Evolutionary conservation across 2,329 filamentous ascomycete species (phyloP).

Genomic region (Ophiostoma ips): DNA sequence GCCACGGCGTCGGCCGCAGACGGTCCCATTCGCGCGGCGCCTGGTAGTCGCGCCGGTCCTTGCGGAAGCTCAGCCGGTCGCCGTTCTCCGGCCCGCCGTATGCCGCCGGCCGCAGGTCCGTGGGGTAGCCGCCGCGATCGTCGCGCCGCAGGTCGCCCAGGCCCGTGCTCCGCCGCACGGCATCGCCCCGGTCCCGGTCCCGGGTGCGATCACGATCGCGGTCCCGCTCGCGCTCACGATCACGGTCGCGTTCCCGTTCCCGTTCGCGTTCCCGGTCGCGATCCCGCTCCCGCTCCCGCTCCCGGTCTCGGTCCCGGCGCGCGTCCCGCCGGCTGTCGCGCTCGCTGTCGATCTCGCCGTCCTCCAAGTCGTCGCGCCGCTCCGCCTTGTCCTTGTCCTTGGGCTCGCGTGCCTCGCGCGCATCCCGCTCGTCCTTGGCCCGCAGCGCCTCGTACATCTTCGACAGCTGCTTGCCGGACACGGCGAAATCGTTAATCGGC

Average conservation of each 20-base stretch:
- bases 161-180: constrained; percentile 18
- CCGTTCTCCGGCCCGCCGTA: constrained; percentile 9
- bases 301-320: constrained; percentile 16
- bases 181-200: constrained; percentile 15
- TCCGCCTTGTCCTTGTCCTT: constrained; percentile 13
- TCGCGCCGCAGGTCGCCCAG: constrained; percentile 7
- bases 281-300: constrained; percentile 15
- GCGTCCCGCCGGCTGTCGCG: constrained; percentile 21
- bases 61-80: constrained; percentile 16
- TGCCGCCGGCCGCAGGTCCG: not conserved
- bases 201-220: constrained; percentile 2
- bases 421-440: constrained; percentile 19
- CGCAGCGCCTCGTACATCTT: constrained; percentile 23
- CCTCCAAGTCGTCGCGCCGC: constrained; percentile 22
- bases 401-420: not conserved
- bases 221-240: constrained; percentile 7
- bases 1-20: constrained; percentile 14
- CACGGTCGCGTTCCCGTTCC: constrained; percentile 3
- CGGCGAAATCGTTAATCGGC: constrained; percentile 24
- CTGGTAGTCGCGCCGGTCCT: constrained; percentile 12
- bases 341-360: constrained; percentile 25
- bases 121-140: not conserved
- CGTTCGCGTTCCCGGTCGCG: constrained; percentile 7
- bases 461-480: constrained; percentile 23
- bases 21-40: constrained; percentile 14